Evolutionary conservation across 495 filamentous ascomycete species (phyloP).

Genomic region (Xylaria bambusicola): DNA sequence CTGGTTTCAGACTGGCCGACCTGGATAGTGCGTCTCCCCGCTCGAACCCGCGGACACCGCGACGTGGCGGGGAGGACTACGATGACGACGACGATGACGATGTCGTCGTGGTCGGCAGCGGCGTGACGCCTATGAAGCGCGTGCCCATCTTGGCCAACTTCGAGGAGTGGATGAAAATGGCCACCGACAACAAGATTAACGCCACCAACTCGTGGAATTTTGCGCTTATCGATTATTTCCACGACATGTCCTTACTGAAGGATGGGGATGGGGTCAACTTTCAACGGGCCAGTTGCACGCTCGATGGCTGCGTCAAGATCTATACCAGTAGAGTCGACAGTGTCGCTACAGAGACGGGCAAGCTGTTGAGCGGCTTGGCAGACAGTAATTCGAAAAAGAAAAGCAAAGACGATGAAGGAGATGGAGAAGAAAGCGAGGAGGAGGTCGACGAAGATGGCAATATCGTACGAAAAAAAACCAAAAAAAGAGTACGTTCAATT

Average conservation of each 20-base stretch:
- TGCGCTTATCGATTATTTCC: conserved; percentile 98
- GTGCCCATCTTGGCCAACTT: conserved; percentile 96
- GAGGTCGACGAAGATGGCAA: conserved; percentile 73
- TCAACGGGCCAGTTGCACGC: conserved; percentile 95
- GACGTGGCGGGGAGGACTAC: conserved; percentile 37
- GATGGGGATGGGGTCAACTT: conserved; percentile 98
- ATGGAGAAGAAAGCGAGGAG: conserved; percentile 75
- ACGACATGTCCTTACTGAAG: conserved; percentile 96
- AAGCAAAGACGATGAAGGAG: conserved; percentile 60
- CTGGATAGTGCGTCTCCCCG: conserved; percentile 56
- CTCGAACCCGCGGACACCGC: conserved; percentile 62
- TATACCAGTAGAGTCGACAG: conserved; percentile 98
- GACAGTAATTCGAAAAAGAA: conserved; percentile 84
- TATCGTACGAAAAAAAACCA: conserved; percentile 69
- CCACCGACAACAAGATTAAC: conserved; percentile 99
- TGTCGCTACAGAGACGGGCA: conserved; percentile 95
- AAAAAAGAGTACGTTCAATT: conserved; percentile 51
- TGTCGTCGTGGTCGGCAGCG: conserved; percentile 59
- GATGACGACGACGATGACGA: conserved; percentile 55
- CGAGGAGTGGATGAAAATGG: conserved; percentile 99
- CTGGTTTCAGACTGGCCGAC: conserved; percentile 61
- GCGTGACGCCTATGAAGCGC: conserved; percentile 93
- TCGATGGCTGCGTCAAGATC: conserved; percentile 99
- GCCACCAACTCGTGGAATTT: conserved; percentile 99
- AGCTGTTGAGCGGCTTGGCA: conserved; percentile 89